Evolutionary conservation across 2,329 filamentous ascomycete species (phyloP), one percentile per base, ranked within the genome.

Genomic region (Colletotrichum cuscutae): DNA sequence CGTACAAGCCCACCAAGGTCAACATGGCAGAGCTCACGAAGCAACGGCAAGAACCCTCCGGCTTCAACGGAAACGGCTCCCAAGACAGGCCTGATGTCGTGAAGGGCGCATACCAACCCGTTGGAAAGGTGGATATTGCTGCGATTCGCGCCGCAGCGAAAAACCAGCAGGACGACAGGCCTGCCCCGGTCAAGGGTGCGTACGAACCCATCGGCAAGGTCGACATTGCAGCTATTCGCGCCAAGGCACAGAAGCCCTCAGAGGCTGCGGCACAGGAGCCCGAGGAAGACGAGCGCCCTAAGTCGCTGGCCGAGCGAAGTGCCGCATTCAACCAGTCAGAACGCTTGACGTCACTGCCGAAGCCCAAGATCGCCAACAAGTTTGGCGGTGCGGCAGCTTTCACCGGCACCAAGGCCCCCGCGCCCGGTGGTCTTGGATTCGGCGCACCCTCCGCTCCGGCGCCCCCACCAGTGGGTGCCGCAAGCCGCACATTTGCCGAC

Each of bases 201-300:
- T 99, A 99, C 80, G 94, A 98, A 82, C 97, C 97, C 2, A 88
- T 98, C 24, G 97, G 97, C 59, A 98, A 98, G 84, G 96, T 99
- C 11, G 97, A 99, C 77, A 98, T 99, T 82, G 94, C 94, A 56
- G 95, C 96, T 26, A 98, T 99, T 79, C 91, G 94, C 75, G 93
- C 96, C 26, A 93, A 91, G 82, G 93, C 95, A 6, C 94, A 97
- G 82, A 93, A 90, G 75, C 89, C 89, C 60, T 75, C 77, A 35
- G 77, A 80, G 35, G 37, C 77, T n/a, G 74, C 71, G 19, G 79
- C 79, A 52, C 65, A 80, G 5, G 76, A 81, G 46, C 80, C 84
- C 66, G 66, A 53, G 5, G 65, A 69, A 15, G 54, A 72, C 22
- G 72, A 73, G 37, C 72, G 63, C 4, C 87, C 90, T 2, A 92